phyloP scores from a whole-genome alignment of 2,329 filamentous ascomycete species.

The Fusarium redolens region DNA sequence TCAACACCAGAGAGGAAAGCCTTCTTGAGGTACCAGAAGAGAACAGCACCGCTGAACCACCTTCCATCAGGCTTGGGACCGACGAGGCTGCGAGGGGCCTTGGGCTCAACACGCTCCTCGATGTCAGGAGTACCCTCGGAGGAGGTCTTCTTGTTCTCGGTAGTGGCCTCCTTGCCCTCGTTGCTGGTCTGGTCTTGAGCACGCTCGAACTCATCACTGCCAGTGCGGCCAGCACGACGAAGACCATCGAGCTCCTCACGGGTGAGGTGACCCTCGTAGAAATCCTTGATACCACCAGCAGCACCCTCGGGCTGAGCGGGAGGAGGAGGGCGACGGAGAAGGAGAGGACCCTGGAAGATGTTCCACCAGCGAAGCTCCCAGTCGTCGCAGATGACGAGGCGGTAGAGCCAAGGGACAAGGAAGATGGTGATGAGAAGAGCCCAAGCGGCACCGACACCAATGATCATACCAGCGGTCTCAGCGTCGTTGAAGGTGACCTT shows the following conservation, averaged over 20 bases:
- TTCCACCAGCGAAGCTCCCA: slow-evolving; percentile 69
- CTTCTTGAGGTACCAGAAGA: slow-evolving; percentile 44
- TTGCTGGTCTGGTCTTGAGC: slow-evolving; percentile 31
- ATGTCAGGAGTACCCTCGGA: not conserved
- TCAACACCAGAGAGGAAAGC: slow-evolving; percentile 42
- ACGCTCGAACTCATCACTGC: slow-evolving; percentile 39
- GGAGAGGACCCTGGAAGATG: slow-evolving; percentile 63
- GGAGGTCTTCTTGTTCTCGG: slow-evolving; percentile 38
- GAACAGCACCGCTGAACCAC: slow-evolving; percentile 6
- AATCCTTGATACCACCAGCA: slow-evolving; percentile 65
- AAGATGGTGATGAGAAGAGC: slow-evolving; percentile 61
- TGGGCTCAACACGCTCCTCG: slow-evolving; percentile 19
- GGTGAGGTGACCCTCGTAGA: slow-evolving; percentile 67
- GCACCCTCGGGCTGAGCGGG: slow-evolving; percentile 74
- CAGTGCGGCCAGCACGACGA: slow-evolving; percentile 47
- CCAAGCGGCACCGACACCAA: slow-evolving; percentile 64
- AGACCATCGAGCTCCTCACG: slow-evolving; percentile 60
- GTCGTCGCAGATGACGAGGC: slow-evolving; percentile 69
- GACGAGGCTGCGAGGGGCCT: slow-evolving; percentile 32
- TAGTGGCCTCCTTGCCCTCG: slow-evolving; percentile 38
- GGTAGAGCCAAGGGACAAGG: slow-evolving; percentile 70
- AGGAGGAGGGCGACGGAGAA: slow-evolving; percentile 57
- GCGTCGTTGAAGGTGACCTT: slow-evolving; percentile 52
- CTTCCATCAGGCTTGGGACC: slow-evolving; percentile 38
- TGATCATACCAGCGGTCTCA: slow-evolving; percentile 63